These are phyloP conservation scores for Umbilicus rupestris DNA, from an alignment of 164 flowering plant genomes.

Conservation along the genomic window DNA sequence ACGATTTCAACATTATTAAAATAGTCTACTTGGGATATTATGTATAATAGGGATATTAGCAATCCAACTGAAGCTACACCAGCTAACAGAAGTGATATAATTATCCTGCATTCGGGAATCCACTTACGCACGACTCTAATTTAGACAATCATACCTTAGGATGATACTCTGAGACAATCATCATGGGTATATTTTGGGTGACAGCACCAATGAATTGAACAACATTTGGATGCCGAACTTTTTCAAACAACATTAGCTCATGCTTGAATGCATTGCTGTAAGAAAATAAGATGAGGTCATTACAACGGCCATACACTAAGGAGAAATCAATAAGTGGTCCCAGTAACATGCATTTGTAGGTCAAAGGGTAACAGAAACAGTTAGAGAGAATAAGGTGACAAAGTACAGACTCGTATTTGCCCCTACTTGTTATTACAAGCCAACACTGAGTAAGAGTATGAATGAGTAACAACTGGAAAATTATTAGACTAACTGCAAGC, in stretches of 20 bases:
- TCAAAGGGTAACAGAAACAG: not conserved
- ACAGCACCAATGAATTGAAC: conserved; percentile 99
- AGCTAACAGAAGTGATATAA: not conserved
- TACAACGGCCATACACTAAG: not conserved
- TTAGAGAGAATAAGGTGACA: too few species aligned
- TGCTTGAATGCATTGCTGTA: conserved; percentile 64
- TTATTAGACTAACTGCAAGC: not conserved
- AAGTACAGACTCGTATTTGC: too few species aligned
- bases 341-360: not conserved
- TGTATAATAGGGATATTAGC: not conserved
- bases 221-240: conserved; percentile 86
- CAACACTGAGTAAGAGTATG: not conserved
- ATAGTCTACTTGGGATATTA: not conserved
- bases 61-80: not conserved
- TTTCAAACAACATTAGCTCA: conserved; percentile 63
- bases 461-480: not conserved
- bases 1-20: not conserved
- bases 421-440: too few species aligned
- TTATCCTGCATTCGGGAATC: not conserved
- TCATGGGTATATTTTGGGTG: conserved; percentile 94
- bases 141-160: conserved; percentile 45
- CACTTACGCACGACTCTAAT: not conserved
- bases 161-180: conserved; percentile 87
- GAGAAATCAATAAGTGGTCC: not conserved
- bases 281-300: not conserved